Evolutionary conservation across 2,329 filamentous ascomycete genomes (phyloP), one percentile per base, ranked within the genome.

Genomic region (Metarhizium guizhouense): DNA sequence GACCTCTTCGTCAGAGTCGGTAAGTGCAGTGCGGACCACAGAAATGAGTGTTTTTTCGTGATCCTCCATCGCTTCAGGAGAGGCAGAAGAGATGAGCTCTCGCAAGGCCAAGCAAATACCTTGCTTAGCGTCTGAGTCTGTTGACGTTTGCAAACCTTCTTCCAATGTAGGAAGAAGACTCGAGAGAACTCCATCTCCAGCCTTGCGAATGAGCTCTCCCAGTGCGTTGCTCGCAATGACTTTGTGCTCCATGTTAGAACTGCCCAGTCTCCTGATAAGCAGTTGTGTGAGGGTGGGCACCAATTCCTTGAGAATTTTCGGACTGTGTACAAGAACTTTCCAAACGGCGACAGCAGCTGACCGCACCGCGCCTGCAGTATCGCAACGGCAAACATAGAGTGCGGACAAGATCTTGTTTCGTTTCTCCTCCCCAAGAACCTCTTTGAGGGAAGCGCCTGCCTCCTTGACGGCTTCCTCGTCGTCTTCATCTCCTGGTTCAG

Each of bases 221-320:
- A 99, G 80, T 51, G 94, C 91, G 70, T 97, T 97, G 70, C 93
- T 93, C 62, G 95, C 94, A 77, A 99, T 99, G 63, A 96, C 88
- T 77, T 96, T 97, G 72, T 99, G 94, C 71, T 99, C 94, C 86
- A 95, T 92, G 67, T 96, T 97, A 49, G 92, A 88, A 70, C 92
- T 97, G 59, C 91, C 94, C 63, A 99, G 82, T 51, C 94, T 88
- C 57, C 90, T 85, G 68, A 99, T 97, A 64, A 99, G 87, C 60
- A 99, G 84, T 69, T 96, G 92, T 6, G 91, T 95, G 58, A 99
- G 85, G 1, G 91, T 96, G 48, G 94, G 93, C 50, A 96, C 87
- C 65, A 99, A 83, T 68, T 99, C 94, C 75, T 96, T 96, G 65
- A 99, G 84, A 14, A 89, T 96, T 62, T 86, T 86, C 36, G 94